These are phyloP conservation scores for Zopfia rhizophila DNA, from an alignment of 2,329 filamentous ascomycete species.

Conservation along the genomic window DNA sequence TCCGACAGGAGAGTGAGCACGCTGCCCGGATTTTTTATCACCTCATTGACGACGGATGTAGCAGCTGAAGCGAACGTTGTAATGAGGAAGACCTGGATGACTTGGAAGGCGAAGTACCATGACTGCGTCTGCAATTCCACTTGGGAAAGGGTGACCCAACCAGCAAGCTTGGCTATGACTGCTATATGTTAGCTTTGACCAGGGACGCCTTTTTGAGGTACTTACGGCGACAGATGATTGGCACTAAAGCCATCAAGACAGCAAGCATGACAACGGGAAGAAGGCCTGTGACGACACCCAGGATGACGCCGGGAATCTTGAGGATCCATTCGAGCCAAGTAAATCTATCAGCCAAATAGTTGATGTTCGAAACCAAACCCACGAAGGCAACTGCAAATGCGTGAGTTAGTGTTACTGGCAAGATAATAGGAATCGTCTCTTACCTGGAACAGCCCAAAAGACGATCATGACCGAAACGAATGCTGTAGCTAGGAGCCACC, in stretches of 20 bases:
- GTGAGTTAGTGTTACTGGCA: slow-evolving; percentile 28
- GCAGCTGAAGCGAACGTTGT: slow-evolving; percentile 85
- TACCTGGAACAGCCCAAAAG: slow-evolving; percentile 56
- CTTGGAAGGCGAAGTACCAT: slow-evolving; percentile 90
- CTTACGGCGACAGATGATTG: slow-evolving; percentile 53
- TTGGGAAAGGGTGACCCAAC: slow-evolving; percentile 54
- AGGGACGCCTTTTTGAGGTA: not conserved
- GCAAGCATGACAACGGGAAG: slow-evolving; percentile 56
- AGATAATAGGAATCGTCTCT: not conserved
- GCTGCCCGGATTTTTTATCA: slow-evolving; percentile 69
- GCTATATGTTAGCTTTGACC: slow-evolving; percentile 21
- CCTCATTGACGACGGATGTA: slow-evolving; percentile 64
- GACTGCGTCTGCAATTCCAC: slow-evolving; percentile 82
- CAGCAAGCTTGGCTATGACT: slow-evolving; percentile 51
- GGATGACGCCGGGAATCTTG: slow-evolving; percentile 51
- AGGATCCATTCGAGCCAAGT: slow-evolving; percentile 56
- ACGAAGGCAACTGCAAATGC: slow-evolving; percentile 51
- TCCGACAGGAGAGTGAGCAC: slow-evolving; percentile 73
- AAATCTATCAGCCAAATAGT: slow-evolving; percentile 52
- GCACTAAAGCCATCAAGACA: slow-evolving; percentile 57
- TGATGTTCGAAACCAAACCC: slow-evolving; percentile 57
- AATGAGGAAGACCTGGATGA: slow-evolving; percentile 94
- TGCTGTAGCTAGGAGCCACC: slow-evolving; percentile 47
- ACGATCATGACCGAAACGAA: slow-evolving; percentile 56
- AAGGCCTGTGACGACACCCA: slow-evolving; percentile 59